These are phyloP conservation scores for Botrytis squamosa DNA, from an alignment of 2,329 filamentous ascomycete genomes.

Conservation along the genomic window DNA sequence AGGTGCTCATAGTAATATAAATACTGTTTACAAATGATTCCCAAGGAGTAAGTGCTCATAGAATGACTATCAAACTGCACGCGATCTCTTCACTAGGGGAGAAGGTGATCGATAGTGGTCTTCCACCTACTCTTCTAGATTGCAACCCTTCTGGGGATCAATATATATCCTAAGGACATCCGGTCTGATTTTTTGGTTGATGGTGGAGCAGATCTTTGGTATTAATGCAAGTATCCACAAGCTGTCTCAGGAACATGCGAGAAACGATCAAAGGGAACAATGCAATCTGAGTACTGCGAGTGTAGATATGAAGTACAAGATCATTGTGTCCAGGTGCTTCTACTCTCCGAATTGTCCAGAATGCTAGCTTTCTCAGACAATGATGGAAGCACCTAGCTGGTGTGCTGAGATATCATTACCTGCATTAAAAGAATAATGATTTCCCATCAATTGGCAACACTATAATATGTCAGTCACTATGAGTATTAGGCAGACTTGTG, in stretches of 20 bases:
- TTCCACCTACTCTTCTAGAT: background rate
- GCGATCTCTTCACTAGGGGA: background rate
- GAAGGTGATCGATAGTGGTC: background rate
- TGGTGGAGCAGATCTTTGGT: background rate
- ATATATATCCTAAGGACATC: background rate
- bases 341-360: background rate
- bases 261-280: background rate
- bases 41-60: background rate
- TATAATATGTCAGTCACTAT: background rate
- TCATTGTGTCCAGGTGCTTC: background rate
- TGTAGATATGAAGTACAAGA: background rate
- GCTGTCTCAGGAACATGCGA: background rate
- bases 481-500: background rate
- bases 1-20: slow-evolving; percentile 8
- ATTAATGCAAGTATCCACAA: slow-evolving; percentile 11
- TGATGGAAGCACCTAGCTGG: background rate
- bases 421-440: background rate
- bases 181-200: background rate
- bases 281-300: background rate
- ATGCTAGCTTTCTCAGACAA: background rate
- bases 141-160: background rate
- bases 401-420: background rate
- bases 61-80: background rate
- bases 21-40: background rate
- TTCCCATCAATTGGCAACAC: background rate